A percentile compares a stretch with the other conserved stretches of the same genome.
These are phyloP conservation scores for Colletotrichum sublineola DNA, from an alignment of 2,329 filamentous ascomycete species.

Conservation along the genomic window DNA sequence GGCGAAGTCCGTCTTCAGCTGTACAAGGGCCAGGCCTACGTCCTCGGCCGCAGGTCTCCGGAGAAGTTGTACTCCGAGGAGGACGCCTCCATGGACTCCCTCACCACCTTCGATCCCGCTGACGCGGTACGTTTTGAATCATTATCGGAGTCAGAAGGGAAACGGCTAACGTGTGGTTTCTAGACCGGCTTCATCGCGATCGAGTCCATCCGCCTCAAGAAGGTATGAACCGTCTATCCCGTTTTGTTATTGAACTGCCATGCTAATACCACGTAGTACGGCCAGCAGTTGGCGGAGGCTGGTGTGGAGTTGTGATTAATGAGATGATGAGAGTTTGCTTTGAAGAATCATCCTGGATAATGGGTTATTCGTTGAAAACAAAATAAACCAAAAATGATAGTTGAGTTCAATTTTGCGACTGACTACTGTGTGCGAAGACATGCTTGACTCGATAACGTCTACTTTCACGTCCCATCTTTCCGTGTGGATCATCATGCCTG, in stretches of 20 bases:
- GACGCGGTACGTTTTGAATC: slow-evolving; percentile 50
- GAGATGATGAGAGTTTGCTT: not conserved
- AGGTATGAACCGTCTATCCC: slow-evolving; percentile 38
- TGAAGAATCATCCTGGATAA: not conserved
- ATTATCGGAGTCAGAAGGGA: not conserved
- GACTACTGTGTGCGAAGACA: too few species aligned
- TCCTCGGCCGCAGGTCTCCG: slow-evolving; percentile 60
- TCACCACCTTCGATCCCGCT: slow-evolving; percentile 57
- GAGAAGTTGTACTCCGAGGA: slow-evolving; percentile 66
- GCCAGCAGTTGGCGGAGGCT: slow-evolving; percentile 55
- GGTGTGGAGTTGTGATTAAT: slow-evolving; percentile 45
- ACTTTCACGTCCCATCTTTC: too few species aligned
- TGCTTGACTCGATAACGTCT: too few species aligned
- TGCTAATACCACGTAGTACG: slow-evolving; percentile 53
- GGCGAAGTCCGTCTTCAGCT: slow-evolving; percentile 48
- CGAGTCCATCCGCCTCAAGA: slow-evolving; percentile 75
- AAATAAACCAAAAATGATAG: not conserved
- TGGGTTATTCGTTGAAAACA: not conserved
- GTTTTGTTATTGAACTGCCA: fast-evolving
- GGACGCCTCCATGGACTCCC: slow-evolving; percentile 64
- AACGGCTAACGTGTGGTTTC: not conserved
- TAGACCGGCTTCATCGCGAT: slow-evolving; percentile 72
- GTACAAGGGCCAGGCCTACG: slow-evolving; percentile 60
- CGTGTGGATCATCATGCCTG: too few species aligned
- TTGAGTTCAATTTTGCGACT: too few species aligned